Evolutionary conservation across 257 asterid species (phyloP).

Genomic region (Jaltomata sinuosa): DNA sequence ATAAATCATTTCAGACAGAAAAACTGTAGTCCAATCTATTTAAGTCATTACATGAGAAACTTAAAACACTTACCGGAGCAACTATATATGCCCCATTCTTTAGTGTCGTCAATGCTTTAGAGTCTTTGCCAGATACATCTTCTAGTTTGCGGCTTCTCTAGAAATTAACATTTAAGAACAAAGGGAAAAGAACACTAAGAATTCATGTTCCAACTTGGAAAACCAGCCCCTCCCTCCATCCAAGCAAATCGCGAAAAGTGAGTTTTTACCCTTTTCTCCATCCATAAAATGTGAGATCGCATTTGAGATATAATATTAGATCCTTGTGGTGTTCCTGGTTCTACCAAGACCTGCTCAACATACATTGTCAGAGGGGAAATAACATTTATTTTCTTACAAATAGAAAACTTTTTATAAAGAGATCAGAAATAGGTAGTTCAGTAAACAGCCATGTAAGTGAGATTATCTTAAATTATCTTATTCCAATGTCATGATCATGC

Average conservation of each 20-base stretch:
- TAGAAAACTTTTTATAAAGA: background rate
- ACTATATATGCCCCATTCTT: slow-evolving; percentile 79
- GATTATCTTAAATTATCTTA: background rate
- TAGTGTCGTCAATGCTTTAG: slow-evolving; percentile 44
- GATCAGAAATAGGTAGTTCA: background rate
- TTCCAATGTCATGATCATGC: background rate
- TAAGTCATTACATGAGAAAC: background rate
- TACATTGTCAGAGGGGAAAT: background rate
- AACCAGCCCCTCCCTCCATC: background rate
- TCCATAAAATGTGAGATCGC: slow-evolving; percentile 93
- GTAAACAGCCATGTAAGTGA: background rate
- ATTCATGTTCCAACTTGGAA: background rate
- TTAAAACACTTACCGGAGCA: slow-evolving; percentile 69
- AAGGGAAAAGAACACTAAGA: background rate
- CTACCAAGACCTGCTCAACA: slow-evolving; percentile 66
- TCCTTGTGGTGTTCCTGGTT: slow-evolving; percentile 99
- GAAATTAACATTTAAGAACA: slow-evolving; percentile 10
- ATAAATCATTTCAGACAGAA: background rate
- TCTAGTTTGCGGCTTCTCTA: slow-evolving; percentile 67
- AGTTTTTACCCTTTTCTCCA: slow-evolving; percentile 82
- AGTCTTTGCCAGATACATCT: slow-evolving; percentile 29
- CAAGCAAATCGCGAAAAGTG: background rate
- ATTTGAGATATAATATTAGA: slow-evolving; percentile 82
- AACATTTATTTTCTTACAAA: background rate
- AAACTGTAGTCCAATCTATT: background rate